Base-by-base conservation (phyloP, 1,284 basidiomycete genomes). In the Meripilus lineatus region DNA sequence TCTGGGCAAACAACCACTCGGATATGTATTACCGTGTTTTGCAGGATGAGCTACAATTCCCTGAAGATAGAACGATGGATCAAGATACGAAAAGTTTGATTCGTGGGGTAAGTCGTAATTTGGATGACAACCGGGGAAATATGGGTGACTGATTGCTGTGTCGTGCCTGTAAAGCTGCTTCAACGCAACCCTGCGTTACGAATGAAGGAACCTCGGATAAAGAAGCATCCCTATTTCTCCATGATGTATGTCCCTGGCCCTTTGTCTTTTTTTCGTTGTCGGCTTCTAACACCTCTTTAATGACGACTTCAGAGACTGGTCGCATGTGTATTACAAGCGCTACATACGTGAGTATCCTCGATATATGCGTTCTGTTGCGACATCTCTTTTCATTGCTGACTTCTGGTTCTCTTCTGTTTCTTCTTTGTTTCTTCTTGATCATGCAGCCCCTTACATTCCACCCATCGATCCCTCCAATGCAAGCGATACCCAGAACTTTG, bases 401-500 rank as follows among this genome's bases (percentile, higher is more conserved):
- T n/a, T n/a, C n/a, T n/a, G n/a, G 28, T 42, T 42, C 21, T 21
- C 17, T 20, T 18, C 13, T 32, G 2, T 14, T 2, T 4, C 36
- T 45, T 46, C 25, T 49, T 39, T 7, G 13, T 6, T 13, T n/a
- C 28, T 45, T 28, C 41, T 36, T 20, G 50, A 15, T 48, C 32
- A 41, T 41, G 11, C 50, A 89, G 93, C 95, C 58, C 95, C 95
- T n/a, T 95, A 96, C 74, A 91, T 94, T 55, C 93, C 95, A 17
- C 85, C 89, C 15, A 90, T 94, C 58, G 91, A 98, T 62, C 90
- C 92, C 5, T 79, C 81, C 37, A 91, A 96, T 64, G 93, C 93
- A 53, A 86, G 84, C 58, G 95, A 99, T 76, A 95, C 91, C 51
- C 90, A 93, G 64, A 97, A 98, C 68, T 99, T 98, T 63, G 95